phyloP scores from a whole-genome alignment of 2,329 filamentous ascomycete genomes.

The Chrysoporthe puriensis region DNA sequence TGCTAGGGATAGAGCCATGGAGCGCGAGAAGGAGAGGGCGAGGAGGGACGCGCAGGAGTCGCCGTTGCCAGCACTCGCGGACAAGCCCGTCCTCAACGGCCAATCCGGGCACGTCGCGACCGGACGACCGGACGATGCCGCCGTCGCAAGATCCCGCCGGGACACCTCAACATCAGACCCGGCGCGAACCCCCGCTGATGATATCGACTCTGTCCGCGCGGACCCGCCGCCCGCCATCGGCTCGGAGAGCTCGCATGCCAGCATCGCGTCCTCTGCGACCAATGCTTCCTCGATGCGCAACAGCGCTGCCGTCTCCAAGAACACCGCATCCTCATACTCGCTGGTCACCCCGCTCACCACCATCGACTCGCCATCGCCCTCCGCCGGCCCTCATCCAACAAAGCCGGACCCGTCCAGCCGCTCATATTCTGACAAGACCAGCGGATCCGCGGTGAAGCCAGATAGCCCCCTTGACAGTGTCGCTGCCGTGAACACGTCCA shows the following conservation, averaged over 20 bases:
- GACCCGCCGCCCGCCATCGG: conserved; percentile 72
- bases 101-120: conserved; percentile 31
- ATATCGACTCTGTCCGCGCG: conserved; percentile 62
- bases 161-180: conserved; percentile 42
- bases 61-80: conserved; percentile 31
- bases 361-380: conserved; percentile 55
- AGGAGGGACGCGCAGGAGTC: conserved; percentile 50
- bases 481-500: conserved; percentile 38
- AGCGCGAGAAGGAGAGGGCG: conserved; percentile 66
- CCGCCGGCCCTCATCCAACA: conserved; percentile 51
- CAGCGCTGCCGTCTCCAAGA: conserved; percentile 44
- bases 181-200: conserved; percentile 50
- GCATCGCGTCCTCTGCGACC: conserved; percentile 73
- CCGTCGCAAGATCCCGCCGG: conserved; percentile 41
- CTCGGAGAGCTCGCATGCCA: conserved; percentile 73
- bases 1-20: conserved; percentile 59
- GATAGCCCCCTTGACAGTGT: conserved; percentile 37
- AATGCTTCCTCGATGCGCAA: conserved; percentile 51
- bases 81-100: conserved; percentile 32
- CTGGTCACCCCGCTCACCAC: conserved; percentile 56
- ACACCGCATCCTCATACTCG: conserved; percentile 44
- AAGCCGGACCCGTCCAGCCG: conserved; percentile 60
- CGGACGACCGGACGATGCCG: conserved; percentile 30
- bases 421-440: conserved; percentile 46
- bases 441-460: conserved; percentile 37